Evolutionary conservation across 441 rosid genomes (phyloP).

Genomic region (Euphorbia celastroides): DNA sequence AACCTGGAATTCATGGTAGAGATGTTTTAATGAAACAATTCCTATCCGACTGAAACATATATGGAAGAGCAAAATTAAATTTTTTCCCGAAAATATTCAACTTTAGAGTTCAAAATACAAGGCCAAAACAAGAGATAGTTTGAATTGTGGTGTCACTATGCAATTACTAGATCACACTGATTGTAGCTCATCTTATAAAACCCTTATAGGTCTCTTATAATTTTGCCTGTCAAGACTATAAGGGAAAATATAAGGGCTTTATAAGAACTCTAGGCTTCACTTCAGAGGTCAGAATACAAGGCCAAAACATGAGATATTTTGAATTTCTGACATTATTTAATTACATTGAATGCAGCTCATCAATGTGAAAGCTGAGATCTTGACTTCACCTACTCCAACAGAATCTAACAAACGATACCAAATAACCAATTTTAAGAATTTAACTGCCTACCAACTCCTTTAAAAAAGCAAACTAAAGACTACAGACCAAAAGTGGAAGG

Average conservation of each 20-base stretch:
- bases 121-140: too few species aligned
- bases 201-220: too few species aligned
- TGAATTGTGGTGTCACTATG: too few species aligned
- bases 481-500: not conserved
- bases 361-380: not conserved
- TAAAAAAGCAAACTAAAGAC: not conserved
- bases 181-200: too few species aligned
- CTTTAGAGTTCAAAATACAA: too few species aligned
- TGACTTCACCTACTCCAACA: not conserved
- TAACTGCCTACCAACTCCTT: not conserved
- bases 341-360: not conserved
- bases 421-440: too few species aligned
- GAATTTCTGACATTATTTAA: not conserved
- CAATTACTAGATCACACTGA: too few species aligned
- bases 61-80: too few species aligned
- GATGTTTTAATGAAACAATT: not conserved
- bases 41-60: too few species aligned
- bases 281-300: not conserved
- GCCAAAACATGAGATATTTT: conserved; percentile 1
- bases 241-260: too few species aligned
- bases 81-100: too few species aligned
- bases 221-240: too few species aligned
- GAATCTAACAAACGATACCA: not conserved
- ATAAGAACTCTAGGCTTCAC: not conserved
- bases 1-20: conserved; percentile 46